Evolutionary conservation across 805 yeast species (phyloP).

Genomic region (Tetrapisispora nanseiensis): DNA sequence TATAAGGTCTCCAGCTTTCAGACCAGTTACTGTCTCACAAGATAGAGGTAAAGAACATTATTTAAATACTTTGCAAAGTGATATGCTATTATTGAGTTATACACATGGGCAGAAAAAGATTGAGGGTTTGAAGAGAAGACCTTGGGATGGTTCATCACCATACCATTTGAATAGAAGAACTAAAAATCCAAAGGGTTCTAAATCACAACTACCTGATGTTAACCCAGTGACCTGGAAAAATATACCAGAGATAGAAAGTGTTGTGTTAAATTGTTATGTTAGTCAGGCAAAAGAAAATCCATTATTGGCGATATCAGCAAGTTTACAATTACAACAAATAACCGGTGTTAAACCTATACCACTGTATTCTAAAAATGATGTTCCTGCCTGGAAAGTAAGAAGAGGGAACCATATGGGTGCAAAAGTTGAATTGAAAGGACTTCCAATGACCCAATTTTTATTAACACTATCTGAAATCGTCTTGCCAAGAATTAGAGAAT

Average conservation of each 20-base stretch:
- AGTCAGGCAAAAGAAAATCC: conserved; percentile 60
- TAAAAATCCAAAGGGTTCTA: conserved; percentile 66
- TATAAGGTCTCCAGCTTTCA: conserved; percentile 67
- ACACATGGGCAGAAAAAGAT: conserved; percentile 48
- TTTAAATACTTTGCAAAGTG: conserved; percentile 61
- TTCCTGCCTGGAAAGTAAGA: conserved; percentile 78
- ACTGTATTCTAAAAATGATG: conserved; percentile 66
- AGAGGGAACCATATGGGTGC: conserved; percentile 90
- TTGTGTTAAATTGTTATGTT: conserved; percentile 69
- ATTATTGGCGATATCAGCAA: conserved; percentile 66
- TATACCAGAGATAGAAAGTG: conserved; percentile 60
- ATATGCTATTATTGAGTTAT: conserved; percentile 68
- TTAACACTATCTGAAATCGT: conserved; percentile 85
- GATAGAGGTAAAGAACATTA: conserved; percentile 77
- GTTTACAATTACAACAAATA: conserved; percentile 78
- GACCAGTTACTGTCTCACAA: conserved; percentile 63
- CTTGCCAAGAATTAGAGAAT: conserved; percentile 85
- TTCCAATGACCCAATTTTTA: conserved; percentile 76
- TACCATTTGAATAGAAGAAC: conserved; percentile 78
- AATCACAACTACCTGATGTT: conserved; percentile 65
- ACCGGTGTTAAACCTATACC: conserved; percentile 81
- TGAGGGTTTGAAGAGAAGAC: conserved; percentile 62
- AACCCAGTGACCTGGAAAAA: conserved; percentile 56
- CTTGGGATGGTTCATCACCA: conserved; percentile 83
- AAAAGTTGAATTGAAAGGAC: conserved; percentile 64